Percentiles rank a stretch among this genome's conserved stretches.
phyloP scores from a whole-genome alignment of 129 eudicot genomes.

The Flaveria trinervia region DNA sequence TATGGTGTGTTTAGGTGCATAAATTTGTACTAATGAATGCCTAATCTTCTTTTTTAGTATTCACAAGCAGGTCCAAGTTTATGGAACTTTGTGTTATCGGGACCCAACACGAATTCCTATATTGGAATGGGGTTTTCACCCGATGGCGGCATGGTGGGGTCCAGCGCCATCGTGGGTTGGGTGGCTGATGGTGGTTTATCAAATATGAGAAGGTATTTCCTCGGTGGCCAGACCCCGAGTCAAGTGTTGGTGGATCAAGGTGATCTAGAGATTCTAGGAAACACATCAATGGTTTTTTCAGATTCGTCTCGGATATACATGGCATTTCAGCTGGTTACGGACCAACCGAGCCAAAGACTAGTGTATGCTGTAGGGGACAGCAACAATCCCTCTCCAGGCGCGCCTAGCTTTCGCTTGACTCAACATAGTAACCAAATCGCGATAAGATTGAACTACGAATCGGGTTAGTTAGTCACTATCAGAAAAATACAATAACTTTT shows the following conservation, averaged over 20 bases:
- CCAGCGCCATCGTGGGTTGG: slow-evolving; percentile 91
- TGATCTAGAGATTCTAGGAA: slow-evolving; percentile 39
- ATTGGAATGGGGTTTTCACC: slow-evolving; percentile 76
- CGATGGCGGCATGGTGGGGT: slow-evolving; percentile 76
- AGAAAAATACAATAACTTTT: no score
- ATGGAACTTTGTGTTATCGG: slow-evolving; percentile 80
- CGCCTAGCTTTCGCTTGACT: slow-evolving; percentile 37
- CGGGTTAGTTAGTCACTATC: slow-evolving; percentile 42
- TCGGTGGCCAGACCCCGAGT: slow-evolving; percentile 49
- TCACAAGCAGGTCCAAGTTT: slow-evolving; percentile 46
- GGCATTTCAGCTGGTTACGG: slow-evolving; percentile 57
- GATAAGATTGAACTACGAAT: slow-evolving; percentile 49
- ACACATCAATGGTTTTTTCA: slow-evolving; percentile 35
- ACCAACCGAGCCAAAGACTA: slow-evolving; percentile 41
- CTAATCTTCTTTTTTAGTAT: slow-evolving; percentile 42
- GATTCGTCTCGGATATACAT: slow-evolving; percentile 48
- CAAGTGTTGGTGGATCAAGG: slow-evolving; percentile 53
- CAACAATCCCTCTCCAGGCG: slow-evolving; percentile 27
- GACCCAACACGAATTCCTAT: slow-evolving; percentile 61
- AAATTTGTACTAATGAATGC: not conserved
- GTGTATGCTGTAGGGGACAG: slow-evolving; percentile 59
- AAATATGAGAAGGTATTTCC: slow-evolving; percentile 46
- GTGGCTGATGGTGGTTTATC: slow-evolving; percentile 32
- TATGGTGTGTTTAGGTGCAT: not conserved
- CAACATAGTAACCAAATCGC: slow-evolving; percentile 37